Base-by-base conservation (phyloP, 2,329 filamentous ascomycete species). In the Verticillium klebahnii region DNA sequence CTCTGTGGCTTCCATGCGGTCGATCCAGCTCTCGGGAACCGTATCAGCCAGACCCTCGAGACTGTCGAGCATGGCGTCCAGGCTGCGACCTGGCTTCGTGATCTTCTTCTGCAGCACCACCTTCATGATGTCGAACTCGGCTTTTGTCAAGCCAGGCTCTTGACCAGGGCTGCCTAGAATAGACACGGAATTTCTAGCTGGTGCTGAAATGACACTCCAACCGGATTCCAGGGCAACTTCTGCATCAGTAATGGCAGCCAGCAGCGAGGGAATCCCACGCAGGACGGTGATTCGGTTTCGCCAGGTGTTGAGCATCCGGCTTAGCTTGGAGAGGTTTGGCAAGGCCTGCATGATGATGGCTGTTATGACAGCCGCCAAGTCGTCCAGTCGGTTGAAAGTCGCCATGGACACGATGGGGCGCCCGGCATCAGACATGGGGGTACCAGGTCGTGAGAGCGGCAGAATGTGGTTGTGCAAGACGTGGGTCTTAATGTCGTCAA, bases 291-390 rank as follows among this genome's bases (percentile, higher is more conserved):
- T 77, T 23, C 95, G 89, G 50, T 90, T 82, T 31, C 83, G 87
- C 95, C 95, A 99, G 2, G 83, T 83, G 61, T 87, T 85, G 58
- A 98, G 79, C n/a, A 96, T 76, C 9, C 84, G 83, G 60, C 86
- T 87, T 25, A 99, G 76, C 60, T 84, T 88, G 11, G 92, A 89
- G 52, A 97, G 78, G 63, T 90, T 89, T 1, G 95, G 95, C 23
- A 99, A 81, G 3, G 92, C 87, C 71, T 95, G 91, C n/a, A 99
- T 78, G 19, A 97, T 90, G 37, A 94, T 96, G 32, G 93, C 91
- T 1, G 95, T 97, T 61, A 98, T 85, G 56, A 98, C 84, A 29
- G 94, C 92, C 9, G 92, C 93, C 69, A 97, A 87, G 73, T 98
- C 95, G 68, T 95, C 93, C 80, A 98, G 86, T 64, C 85, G 88